phyloP scores from a whole-genome alignment of 495 filamentous ascomycete species.

The Barbatosphaeria neglecta region DNA sequence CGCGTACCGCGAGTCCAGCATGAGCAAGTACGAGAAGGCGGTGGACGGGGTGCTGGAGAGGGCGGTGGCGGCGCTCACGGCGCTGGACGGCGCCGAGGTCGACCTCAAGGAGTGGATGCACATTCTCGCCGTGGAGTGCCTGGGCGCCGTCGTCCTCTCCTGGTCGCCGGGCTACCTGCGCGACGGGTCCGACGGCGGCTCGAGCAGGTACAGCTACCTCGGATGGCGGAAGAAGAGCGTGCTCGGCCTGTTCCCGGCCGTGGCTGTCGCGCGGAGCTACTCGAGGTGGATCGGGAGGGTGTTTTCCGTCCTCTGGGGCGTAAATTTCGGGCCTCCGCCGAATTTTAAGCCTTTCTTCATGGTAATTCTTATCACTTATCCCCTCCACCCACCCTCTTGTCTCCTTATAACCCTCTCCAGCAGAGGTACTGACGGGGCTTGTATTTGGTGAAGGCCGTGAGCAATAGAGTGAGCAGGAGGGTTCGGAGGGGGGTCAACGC shows the following conservation, averaged over 20 bases:
- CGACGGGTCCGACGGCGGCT: slow-evolving; percentile 21
- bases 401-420: background rate
- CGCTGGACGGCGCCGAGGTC: slow-evolving; percentile 14
- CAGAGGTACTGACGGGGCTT: too few relatives aligned
- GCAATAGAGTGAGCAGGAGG: slow-evolving; percentile 14
- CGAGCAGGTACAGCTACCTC: slow-evolving; percentile 19
- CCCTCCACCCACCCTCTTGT: background rate
- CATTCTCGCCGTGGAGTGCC: slow-evolving; percentile 27
- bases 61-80: slow-evolving; percentile 11
- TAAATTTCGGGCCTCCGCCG: slow-evolving; percentile 17
- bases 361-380: slow-evolving; percentile 4
- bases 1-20: slow-evolving; percentile 18
- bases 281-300: slow-evolving; percentile 7
- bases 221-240: slow-evolving; percentile 25
- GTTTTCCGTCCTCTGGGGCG: slow-evolving; percentile 14
- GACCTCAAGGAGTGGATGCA: slow-evolving; percentile 33
- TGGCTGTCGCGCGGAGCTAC: slow-evolving; percentile 7
- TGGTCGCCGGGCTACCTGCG: slow-evolving; percentile 28
- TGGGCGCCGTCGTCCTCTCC: slow-evolving; percentile 25
- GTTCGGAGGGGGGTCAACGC: slow-evolving; percentile 8
- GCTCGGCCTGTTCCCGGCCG: slow-evolving; percentile 21
- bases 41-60: slow-evolving; percentile 20
- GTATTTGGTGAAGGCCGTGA: slow-evolving; percentile 16
- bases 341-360: slow-evolving; percentile 25
- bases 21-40: slow-evolving; percentile 21